Percentiles rank a stretch among this genome's conserved stretches.
phyloP scores from a whole-genome alignment of 306 rosid species.

The Malus domestica region ASM211411v1 NC_041796.1:7264501-7265000 shows the following conservation, averaged over 20 bases:
- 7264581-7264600: constrained; percentile 21
- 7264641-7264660: constrained; percentile 11
- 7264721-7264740: not conserved
- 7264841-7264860: not conserved
- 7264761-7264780: not conserved
- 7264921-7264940: not conserved
- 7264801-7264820: not conserved
- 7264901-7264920: not conserved
- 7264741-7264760: not conserved
- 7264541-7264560: not conserved
- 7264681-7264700: not conserved
- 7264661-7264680: constrained; percentile 22
- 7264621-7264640: constrained; percentile 17
- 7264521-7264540: not conserved
- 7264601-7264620: constrained; percentile 1
- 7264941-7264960: not conserved
- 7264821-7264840: not conserved
- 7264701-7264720: not conserved
- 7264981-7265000: not conserved
- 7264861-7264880: not conserved
- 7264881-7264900: not conserved
- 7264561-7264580: constrained; percentile 6
- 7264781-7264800: not conserved
- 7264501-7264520: not conserved
- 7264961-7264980: not conserved